Conservation (phyloP, 345 rosid genomes). For the Aethionema arabicum region DNA sequence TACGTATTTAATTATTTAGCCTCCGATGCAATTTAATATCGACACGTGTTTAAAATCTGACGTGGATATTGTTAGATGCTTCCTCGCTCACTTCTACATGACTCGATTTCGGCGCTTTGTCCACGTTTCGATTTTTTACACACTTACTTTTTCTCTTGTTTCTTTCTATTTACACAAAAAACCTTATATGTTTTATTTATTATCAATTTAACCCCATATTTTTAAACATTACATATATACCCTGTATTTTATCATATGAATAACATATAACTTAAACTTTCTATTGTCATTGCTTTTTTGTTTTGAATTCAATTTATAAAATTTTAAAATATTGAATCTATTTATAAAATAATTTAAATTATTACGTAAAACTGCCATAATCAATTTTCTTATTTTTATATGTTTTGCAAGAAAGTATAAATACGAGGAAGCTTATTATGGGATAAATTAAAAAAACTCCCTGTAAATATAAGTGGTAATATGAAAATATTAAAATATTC, state of each 20-base stretch:
- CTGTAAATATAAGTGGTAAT: too few species aligned
- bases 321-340: too few species aligned
- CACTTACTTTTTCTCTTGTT: neutral
- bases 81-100: constrained; percentile 37
- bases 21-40: constrained; percentile 11
- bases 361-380: too few species aligned
- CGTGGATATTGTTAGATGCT: constrained; percentile 30
- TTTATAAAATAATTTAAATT: too few species aligned
- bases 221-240: neutral
- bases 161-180: neutral
- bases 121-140: constrained; percentile 28
- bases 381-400: too few species aligned
- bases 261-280: too few species aligned
- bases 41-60: constrained; percentile 34
- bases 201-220: neutral
- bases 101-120: constrained; percentile 36
- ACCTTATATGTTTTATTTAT: neutral
- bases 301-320: too few species aligned
- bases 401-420: too few species aligned
- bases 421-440: too few species aligned
- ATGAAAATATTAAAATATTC: too few species aligned
- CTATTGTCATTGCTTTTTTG: too few species aligned
- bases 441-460: too few species aligned
- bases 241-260: neutral
- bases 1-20: neutral